Conservation (phyloP, 148 eudicot genomes). For the Camellia sinensis region DNA sequence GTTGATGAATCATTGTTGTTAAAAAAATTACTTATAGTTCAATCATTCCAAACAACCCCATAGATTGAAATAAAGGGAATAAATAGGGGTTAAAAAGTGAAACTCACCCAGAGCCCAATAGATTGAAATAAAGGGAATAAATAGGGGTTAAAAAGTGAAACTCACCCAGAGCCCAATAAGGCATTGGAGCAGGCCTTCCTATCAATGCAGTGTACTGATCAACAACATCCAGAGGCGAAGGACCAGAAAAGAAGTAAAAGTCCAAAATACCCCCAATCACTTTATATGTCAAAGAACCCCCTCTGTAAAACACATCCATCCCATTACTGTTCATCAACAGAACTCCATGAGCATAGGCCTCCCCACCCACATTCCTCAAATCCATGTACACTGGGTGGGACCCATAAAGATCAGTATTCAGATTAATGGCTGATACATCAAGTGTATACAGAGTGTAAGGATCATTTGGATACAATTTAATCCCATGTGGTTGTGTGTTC, state of each 20-base stretch:
- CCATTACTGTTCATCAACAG: slow-evolving; percentile 88
- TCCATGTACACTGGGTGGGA: slow-evolving; percentile 98
- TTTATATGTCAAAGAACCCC: slow-evolving; percentile 79
- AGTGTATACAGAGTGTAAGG: slow-evolving; percentile 77
- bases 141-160: slow-evolving; percentile 6
- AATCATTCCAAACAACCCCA: neutral
- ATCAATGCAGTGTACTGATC: slow-evolving; percentile 85
- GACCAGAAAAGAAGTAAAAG: slow-evolving; percentile 87
- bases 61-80: neutral
- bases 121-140: neutral
- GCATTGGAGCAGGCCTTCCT: slow-evolving; percentile 98
- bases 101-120: slow-evolving; percentile 86
- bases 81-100: slow-evolving; percentile 10
- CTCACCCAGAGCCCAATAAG: slow-evolving; percentile 92
- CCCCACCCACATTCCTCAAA: slow-evolving; percentile 64
- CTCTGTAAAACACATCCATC: slow-evolving; percentile 85
- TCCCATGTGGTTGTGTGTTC: slow-evolving; percentile 85
- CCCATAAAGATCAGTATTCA: slow-evolving; percentile 82
- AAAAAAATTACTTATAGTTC: too few species aligned
- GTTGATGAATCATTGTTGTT: too few species aligned
- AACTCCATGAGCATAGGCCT: slow-evolving; percentile 66
- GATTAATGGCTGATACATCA: slow-evolving; percentile 74
- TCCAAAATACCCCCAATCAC: slow-evolving; percentile 95
- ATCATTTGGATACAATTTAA: slow-evolving; percentile 70
- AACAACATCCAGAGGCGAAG: slow-evolving; percentile 73